Percentiles rank a stretch among this genome's conserved stretches.
Evolutionary conservation across 345 rosid species (phyloP).

Genomic region (Salix brachista): DNA sequence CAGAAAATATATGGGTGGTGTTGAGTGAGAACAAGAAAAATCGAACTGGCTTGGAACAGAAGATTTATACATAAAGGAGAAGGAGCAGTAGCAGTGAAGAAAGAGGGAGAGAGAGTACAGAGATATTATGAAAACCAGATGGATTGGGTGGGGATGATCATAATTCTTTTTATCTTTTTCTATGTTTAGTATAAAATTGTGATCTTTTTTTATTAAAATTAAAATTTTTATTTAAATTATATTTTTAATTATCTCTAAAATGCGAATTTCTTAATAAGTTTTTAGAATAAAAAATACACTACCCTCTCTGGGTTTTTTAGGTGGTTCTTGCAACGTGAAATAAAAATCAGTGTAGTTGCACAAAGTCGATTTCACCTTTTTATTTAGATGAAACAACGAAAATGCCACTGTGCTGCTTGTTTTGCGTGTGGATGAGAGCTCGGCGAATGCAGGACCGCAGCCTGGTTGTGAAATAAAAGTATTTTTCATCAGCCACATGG

Average conservation of each 20-base stretch:
- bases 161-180: background rate
- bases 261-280: too few relatives aligned
- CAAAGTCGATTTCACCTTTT: background rate
- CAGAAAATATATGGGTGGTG: background rate
- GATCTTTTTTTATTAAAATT: too few relatives aligned
- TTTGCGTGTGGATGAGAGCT: background rate
- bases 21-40: background rate
- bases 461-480: background rate
- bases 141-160: slow-evolving; percentile 7
- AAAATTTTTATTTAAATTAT: too few relatives aligned
- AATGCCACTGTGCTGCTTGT: background rate
- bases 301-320: too few relatives aligned
- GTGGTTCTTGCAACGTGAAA: too few relatives aligned
- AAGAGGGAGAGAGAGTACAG: background rate
- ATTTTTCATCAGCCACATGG: background rate
- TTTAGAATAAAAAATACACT: too few relatives aligned
- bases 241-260: too few relatives aligned
- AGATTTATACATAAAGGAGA: background rate
- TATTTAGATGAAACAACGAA: background rate
- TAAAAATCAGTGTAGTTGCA: background rate
- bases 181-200: background rate
- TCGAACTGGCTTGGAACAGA: background rate
- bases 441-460: background rate
- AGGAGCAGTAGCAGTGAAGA: background rate
- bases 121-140: slow-evolving; percentile 16